Evolutionary conservation across 129 eudicot genomes (phyloP).

Genomic region (Apium graveolens): DNA sequence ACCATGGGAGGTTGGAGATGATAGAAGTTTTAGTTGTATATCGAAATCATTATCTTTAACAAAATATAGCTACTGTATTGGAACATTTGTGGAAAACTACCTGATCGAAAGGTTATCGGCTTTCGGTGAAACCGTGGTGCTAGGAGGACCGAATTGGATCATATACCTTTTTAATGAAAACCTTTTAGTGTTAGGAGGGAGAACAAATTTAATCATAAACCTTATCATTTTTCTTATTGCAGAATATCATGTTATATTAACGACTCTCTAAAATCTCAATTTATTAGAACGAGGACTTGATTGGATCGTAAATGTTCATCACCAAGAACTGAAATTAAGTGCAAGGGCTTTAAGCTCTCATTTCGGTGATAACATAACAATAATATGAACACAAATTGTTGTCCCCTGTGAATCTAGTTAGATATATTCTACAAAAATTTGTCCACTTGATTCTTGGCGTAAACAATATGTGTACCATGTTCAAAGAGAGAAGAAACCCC

Average conservation of each 20-base stretch:
- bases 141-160: not conserved
- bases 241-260: too few species aligned
- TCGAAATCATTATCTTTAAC: not conserved
- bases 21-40: not conserved
- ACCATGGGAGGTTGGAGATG: not conserved
- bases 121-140: not conserved
- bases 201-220: too few species aligned
- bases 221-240: too few species aligned
- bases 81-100: not conserved
- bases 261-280: not conserved
- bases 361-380: too few species aligned
- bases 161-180: too few species aligned
- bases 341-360: not conserved
- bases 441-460: not conserved
- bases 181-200: too few species aligned
- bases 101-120: not conserved
- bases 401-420: not conserved
- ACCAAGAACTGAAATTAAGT: not conserved
- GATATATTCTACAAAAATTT: not conserved
- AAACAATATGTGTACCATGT: constrained; percentile 1
- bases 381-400: not conserved
- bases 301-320: not conserved
- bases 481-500: not conserved
- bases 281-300: too few species aligned
- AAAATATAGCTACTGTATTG: not conserved